Percentiles rank a stretch among this genome's conserved stretches.
phyloP scores from a whole-genome alignment of 208 protist genomes.

The Wallacemonas sp. region DNA sequence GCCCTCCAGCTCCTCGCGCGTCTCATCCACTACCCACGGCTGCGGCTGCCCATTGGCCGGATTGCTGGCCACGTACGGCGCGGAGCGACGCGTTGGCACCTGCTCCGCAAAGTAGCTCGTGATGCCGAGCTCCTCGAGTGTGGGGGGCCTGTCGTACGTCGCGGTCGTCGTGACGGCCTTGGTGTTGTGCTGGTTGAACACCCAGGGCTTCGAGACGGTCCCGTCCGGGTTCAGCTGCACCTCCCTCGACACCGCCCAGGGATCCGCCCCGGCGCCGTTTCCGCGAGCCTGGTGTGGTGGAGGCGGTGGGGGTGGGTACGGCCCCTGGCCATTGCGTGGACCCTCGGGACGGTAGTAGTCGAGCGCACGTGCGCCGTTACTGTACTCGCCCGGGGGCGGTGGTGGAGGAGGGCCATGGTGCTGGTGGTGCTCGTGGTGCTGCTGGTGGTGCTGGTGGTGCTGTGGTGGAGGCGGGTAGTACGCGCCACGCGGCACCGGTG shows the following conservation, averaged over 20 bases:
- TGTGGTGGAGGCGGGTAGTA: neutral
- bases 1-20: slow-evolving; percentile 42
- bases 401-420: no score
- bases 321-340: neutral
- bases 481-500: neutral
- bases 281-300: neutral
- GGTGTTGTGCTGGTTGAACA: slow-evolving; percentile 35
- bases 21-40: slow-evolving; percentile 43
- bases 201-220: slow-evolving; percentile 25
- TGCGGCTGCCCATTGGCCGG: slow-evolving; percentile 5
- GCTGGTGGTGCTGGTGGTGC: neutral
- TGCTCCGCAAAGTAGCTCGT: slow-evolving; percentile 31
- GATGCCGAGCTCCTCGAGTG: slow-evolving; percentile 47
- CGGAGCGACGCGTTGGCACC: slow-evolving; percentile 13
- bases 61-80: slow-evolving; percentile 22
- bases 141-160: slow-evolving; percentile 26
- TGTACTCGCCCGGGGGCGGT: neutral
- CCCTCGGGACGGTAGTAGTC: slow-evolving; percentile 8
- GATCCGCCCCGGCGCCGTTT: neutral
- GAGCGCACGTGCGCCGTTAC: neutral
- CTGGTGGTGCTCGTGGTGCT: neutral
- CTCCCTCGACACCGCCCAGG: neutral
- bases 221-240: slow-evolving; percentile 11
- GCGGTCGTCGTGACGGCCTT: slow-evolving; percentile 22
- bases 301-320: neutral